Base-by-base conservation (phyloP, 768 basidiomycete genomes). In the Suillus sp. region DNA sequence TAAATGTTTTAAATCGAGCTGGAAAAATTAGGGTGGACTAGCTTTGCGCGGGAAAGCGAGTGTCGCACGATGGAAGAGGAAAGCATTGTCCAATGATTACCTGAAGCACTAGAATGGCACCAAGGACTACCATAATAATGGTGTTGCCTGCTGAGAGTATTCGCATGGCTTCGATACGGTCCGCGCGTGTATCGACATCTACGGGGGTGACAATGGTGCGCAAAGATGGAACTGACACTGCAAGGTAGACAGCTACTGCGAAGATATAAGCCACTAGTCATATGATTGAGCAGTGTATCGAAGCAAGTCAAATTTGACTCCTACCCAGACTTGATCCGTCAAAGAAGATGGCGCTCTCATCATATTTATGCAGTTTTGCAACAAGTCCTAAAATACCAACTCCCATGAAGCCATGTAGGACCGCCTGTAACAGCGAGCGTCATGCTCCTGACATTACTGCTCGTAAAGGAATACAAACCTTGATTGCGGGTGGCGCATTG, bases 271-370 rank as follows among this genome's bases (percentile, higher is more conserved):
- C 84, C 32, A 80, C 94, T 95, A 74, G 16, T 47, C 34, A 54
- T 60, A n/a, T 43, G 14, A 55, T 68, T 74, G 47, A 75, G 68
- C 35, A 60, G 38, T 6, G 27, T 22, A 37, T 48, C 42, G 18
- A 27, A 63, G 40, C 11, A 6, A 25, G n/a, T 18, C 4, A 35
- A 80, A 5, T 42, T 47, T n/a, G 18, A 18, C 37, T 16, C 86
- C 68, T 67, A 95, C 95, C 93, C 64, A 96, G 76, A 67, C 87
- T 88, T 27, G 90, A 88, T 25, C 96, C 96, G 75, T 98, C 96
- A 74, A 98, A 98, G 80, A 93, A 95, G 78, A 96, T 84, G 9
- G 96, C 96, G 68, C 91, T 93, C 70, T 97, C 95, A 71, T 89
- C 88, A 93, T 95, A 97, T 65, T 81, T 84, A 75, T 91, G 82